Conservation (phyloP, 2,329 filamentous ascomycete genomes). For the Penicillium sp. region DNA sequence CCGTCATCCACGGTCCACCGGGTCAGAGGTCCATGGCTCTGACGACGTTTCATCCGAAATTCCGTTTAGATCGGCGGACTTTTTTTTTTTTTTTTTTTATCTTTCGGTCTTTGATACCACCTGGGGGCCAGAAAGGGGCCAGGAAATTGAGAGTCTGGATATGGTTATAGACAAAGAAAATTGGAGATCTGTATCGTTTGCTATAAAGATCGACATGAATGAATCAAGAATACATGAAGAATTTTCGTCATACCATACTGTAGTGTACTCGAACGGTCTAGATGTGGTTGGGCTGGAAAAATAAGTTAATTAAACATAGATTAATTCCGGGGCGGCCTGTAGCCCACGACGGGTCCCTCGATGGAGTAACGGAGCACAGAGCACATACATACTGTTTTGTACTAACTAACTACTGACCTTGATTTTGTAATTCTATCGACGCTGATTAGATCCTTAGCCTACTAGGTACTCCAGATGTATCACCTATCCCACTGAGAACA, state of each 20-base stretch:
- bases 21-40: conserved; percentile 12
- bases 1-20: neutral
- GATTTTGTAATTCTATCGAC: no score
- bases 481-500: no score
- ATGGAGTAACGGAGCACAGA: neutral
- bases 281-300: conserved; percentile 7
- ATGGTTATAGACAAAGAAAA: neutral
- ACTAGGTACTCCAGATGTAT: no score
- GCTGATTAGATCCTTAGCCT: neutral
- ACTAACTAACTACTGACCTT: no score
- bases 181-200: neutral
- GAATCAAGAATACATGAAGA: neutral
- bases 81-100: neutral
- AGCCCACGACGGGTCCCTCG: neutral
- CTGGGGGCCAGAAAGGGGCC: neutral
- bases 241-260: neutral
- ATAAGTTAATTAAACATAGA: conserved; percentile 14
- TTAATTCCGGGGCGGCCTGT: conserved; percentile 11
- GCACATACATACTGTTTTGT: neutral
- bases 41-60: conserved; percentile 13
- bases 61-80: conserved; percentile 13
- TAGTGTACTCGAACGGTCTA: conserved; percentile 2
- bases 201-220: neutral
- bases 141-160: conserved; percentile 3
- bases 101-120: neutral